Percentiles rank a stretch among this genome's conserved stretches.
Conservation (phyloP, 768 basidiomycete genomes). For the Amanita rubescens region DNA sequence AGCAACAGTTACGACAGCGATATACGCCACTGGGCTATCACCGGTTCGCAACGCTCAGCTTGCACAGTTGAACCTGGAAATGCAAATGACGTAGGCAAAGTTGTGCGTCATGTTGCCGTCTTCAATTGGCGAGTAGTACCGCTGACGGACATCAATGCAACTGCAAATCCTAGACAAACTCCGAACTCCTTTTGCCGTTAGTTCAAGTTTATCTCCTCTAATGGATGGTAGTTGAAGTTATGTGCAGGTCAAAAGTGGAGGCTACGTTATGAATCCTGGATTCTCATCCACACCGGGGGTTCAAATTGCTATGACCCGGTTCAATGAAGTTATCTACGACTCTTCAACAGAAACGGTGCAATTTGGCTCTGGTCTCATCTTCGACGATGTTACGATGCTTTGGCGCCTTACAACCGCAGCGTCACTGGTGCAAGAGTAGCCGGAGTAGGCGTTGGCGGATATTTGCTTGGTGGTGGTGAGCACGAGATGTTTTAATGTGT, state of each 20-base stretch:
- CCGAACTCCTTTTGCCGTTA: not conserved
- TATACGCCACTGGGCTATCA: not conserved
- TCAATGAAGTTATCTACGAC: conserved; percentile 29
- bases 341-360: conserved; percentile 20
- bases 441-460: conserved; percentile 41
- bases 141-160: not conserved
- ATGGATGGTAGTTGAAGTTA: not conserved
- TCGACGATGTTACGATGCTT: conserved; percentile 45
- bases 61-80: conserved; percentile 6
- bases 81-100: conserved; percentile 1
- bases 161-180: not conserved
- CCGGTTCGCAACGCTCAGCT: not conserved
- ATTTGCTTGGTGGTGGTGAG: conserved; percentile 41
- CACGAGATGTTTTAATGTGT: conserved; percentile 23
- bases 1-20: not conserved
- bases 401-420: conserved; percentile 31
- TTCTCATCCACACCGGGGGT: conserved; percentile 47
- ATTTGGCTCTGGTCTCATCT: conserved; percentile 31
- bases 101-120: not conserved
- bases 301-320: conserved; percentile 37
- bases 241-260: conserved; percentile 41
- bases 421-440: conserved; percentile 43
- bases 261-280: conserved; percentile 35
- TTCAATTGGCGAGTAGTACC: too few species aligned
- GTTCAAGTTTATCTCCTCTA: not conserved